Evolutionary conservation across 2,329 filamentous ascomycete species (phyloP).

Genomic region (Ophiostoma angusticollis): DNA sequence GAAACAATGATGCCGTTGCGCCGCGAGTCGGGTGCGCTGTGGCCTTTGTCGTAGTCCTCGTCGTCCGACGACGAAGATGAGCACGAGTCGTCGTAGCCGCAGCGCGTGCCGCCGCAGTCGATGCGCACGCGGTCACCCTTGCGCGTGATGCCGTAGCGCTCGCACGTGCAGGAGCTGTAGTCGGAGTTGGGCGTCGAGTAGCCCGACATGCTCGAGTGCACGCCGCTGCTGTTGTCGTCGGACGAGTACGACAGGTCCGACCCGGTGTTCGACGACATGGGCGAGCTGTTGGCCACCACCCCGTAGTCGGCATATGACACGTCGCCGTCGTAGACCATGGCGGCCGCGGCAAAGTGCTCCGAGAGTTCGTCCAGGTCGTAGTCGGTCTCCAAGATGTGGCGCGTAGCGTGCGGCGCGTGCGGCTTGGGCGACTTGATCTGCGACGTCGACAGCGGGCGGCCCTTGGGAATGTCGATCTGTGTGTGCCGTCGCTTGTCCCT

Average conservation of each 20-base stretch:
- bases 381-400: conserved; percentile 71
- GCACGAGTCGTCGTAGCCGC: conserved; percentile 66
- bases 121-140: conserved; percentile 88
- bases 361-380: conserved; percentile 71
- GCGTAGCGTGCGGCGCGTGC: conserved; percentile 73
- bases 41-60: conserved; percentile 38
- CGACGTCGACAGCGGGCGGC: conserved; percentile 74
- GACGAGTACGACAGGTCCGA: conserved; percentile 61
- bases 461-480: conserved; percentile 64
- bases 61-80: conserved; percentile 47
- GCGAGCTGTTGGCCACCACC: conserved; percentile 34
- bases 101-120: conserved; percentile 83
- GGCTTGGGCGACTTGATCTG: conserved; percentile 89
- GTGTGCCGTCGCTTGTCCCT: conserved; percentile 31
- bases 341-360: conserved; percentile 52
- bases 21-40: conserved; percentile 44
- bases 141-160: conserved; percentile 93
- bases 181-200: conserved; percentile 71
- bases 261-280: conserved; percentile 48
- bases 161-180: conserved; percentile 74
- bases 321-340: conserved; percentile 6
- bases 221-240: conserved; percentile 49
- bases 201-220: conserved; percentile 60
- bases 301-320: conserved; percentile 34
- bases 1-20: conserved; percentile 52